A percentile compares a stretch with the other conserved stretches of the same genome.
These are phyloP conservation scores for Artemisia annua DNA, from an alignment of 129 eudicot genomes.

Conservation along the genomic window DNA sequence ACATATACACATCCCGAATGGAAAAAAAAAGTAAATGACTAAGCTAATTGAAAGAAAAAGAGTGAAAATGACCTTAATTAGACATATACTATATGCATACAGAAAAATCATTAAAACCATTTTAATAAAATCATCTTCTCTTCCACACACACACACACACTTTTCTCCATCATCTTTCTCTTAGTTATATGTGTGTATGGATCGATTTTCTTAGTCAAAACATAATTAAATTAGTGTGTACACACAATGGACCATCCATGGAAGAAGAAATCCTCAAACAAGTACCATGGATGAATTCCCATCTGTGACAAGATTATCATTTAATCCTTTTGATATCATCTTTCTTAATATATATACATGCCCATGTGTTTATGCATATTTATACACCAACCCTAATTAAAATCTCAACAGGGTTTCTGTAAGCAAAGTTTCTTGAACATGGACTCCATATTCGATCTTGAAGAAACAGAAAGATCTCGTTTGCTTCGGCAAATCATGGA, in stretches of 20 bases:
- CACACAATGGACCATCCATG: constrained; percentile 25
- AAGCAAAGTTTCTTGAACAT: constrained; percentile 31
- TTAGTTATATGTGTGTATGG: constrained; percentile 1
- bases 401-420: constrained; percentile 8
- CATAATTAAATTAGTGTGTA: constrained; percentile 23
- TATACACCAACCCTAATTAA: background rate
- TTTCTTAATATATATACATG: background rate
- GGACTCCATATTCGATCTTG: constrained; percentile 73
- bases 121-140: constrained; percentile 13
- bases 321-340: constrained; percentile 8
- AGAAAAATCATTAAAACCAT: background rate
- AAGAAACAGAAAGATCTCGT: constrained; percentile 45
- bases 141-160: background rate
- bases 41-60: background rate
- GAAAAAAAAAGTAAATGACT: too few relatives aligned
- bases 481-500: constrained; percentile 52
- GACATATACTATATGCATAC: background rate
- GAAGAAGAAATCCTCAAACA: constrained; percentile 1
- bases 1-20: too few relatives aligned
- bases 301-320: constrained; percentile 18
- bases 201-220: constrained; percentile 32
- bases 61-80: background rate
- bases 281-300: constrained; percentile 14
- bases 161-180: constrained; percentile 9
- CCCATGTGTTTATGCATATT: background rate